Evolutionary conservation across 352 stramenopile species (phyloP).

Genomic region (Pythium aristosporum): DNA sequence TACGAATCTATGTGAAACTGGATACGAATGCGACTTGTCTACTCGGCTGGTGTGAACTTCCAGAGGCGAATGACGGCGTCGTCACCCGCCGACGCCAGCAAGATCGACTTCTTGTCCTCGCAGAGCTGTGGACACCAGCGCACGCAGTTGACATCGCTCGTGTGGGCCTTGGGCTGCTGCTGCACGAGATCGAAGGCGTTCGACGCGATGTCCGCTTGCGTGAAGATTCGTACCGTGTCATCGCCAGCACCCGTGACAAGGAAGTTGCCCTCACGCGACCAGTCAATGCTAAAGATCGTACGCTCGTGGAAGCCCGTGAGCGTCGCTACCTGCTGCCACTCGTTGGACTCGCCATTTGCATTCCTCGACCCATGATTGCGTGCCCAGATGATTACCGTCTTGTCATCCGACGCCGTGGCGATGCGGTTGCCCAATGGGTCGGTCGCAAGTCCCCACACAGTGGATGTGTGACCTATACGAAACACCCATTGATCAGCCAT

Average conservation of each 20-base stretch:
- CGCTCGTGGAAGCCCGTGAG: conserved; percentile 86
- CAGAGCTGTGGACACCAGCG: conserved; percentile 57
- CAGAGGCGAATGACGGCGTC: conserved; percentile 68
- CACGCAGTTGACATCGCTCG: conserved; percentile 83
- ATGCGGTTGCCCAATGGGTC: conserved; percentile 78
- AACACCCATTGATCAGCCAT: neutral
- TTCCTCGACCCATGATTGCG: conserved; percentile 60
- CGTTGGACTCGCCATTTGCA: conserved; percentile 45
- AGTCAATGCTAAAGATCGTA: conserved; percentile 94
- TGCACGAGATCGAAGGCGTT: conserved; percentile 70
- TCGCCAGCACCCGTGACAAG: conserved; percentile 91
- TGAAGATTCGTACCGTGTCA: conserved; percentile 90
- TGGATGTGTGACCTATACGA: conserved; percentile 81
- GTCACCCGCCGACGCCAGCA: conserved; percentile 68
- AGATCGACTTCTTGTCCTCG: conserved; percentile 34
- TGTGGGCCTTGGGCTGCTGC: conserved; percentile 52
- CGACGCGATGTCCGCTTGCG: conserved; percentile 32
- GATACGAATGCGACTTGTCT: conserved; percentile 9
- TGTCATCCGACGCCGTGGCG: conserved; percentile 91
- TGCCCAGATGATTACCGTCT: conserved; percentile 92
- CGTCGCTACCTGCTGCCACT: conserved; percentile 84
- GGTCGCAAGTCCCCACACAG: conserved; percentile 92
- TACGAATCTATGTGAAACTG: too few relatives aligned
- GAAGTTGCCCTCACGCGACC: conserved; percentile 81
- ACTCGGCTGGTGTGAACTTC: conserved; percentile 46